phyloP scores from a whole-genome alignment of 306 rosid genomes.

The Corylus heterophylla region DNA sequence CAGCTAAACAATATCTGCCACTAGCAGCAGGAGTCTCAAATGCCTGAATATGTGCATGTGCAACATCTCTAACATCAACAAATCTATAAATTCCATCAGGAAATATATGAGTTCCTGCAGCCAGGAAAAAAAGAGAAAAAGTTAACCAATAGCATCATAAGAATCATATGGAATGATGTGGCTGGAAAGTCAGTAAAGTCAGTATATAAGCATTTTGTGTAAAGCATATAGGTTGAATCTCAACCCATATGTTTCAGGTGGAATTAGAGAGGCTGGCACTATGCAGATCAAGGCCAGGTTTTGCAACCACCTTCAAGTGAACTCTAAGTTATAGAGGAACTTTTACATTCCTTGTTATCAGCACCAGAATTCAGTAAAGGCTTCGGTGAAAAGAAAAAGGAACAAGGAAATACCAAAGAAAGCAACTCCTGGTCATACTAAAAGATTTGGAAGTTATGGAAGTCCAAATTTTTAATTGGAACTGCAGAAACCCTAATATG shows the following conservation, averaged over 20 bases:
- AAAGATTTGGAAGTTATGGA: not conserved
- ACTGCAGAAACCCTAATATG: not conserved
- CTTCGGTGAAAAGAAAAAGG: not conserved
- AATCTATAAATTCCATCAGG: slow-evolving; percentile 46
- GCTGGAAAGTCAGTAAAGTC: not conserved
- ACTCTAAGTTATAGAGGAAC: not conserved
- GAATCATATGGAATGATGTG: not conserved
- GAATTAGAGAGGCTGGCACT: not conserved
- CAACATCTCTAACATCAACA: slow-evolving; percentile 82
- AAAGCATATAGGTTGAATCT: not conserved
- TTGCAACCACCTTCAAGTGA: not conserved
- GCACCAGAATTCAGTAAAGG: not conserved
- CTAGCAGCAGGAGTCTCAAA: slow-evolving; percentile 76
- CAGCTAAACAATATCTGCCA: slow-evolving; percentile 67
- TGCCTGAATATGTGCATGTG: slow-evolving; percentile 71
- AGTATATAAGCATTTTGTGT: not conserved
- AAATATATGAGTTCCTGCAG: slow-evolving; percentile 57
- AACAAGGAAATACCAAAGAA: not conserved
- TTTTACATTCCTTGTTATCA: not conserved
- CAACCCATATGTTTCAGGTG: not conserved
- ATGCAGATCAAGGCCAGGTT: too few relatives aligned
- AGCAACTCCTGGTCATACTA: not conserved
- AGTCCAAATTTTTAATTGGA: not conserved
- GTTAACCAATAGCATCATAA: not conserved
- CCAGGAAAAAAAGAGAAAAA: not conserved